Evolutionary conservation across 2,329 filamentous ascomycete genomes (phyloP).

Genomic region (Cladophialophora immunda): DNA sequence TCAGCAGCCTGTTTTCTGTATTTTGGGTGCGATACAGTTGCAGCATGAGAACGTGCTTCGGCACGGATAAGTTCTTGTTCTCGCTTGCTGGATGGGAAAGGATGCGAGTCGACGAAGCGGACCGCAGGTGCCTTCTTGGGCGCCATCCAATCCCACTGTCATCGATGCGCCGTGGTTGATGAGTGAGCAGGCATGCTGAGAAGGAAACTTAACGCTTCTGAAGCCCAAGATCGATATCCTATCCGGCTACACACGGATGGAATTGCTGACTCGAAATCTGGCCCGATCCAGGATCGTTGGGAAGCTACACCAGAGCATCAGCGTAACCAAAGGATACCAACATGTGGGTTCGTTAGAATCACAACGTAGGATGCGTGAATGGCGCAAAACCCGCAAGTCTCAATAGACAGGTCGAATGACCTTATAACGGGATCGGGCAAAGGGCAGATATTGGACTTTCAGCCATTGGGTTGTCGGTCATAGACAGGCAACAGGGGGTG

Average conservation of each 20-base stretch:
- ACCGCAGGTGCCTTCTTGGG: constrained; percentile 8
- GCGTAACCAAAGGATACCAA: not conserved
- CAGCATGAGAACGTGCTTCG: constrained; percentile 14
- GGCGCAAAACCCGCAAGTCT: not conserved
- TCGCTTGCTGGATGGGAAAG: constrained; percentile 16
- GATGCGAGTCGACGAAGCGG: constrained; percentile 16
- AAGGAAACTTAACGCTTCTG: not conserved
- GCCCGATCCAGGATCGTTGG: not conserved
- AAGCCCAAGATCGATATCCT: not conserved
- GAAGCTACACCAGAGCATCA: not conserved
- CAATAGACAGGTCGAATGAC: not conserved
- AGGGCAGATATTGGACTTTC: not conserved
- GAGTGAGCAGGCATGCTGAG: constrained; percentile 1
- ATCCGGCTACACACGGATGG: not conserved
- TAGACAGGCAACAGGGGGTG: constrained; percentile 8
- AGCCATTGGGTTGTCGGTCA: not conserved
- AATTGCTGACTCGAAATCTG: not conserved
- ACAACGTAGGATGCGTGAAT: not conserved
- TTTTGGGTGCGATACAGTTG: constrained; percentile 15
- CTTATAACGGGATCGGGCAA: constrained; percentile 1
- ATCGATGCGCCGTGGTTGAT: not conserved
- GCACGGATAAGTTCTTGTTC: constrained; percentile 11
- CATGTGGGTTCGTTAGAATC: not conserved
- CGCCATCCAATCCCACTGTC: constrained; percentile 5
- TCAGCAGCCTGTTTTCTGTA: not conserved